Percentiles rank a stretch among this genome's conserved stretches.
Conservation (phyloP, 208 protist species). For the Leishmania martiniquensis region DNA sequence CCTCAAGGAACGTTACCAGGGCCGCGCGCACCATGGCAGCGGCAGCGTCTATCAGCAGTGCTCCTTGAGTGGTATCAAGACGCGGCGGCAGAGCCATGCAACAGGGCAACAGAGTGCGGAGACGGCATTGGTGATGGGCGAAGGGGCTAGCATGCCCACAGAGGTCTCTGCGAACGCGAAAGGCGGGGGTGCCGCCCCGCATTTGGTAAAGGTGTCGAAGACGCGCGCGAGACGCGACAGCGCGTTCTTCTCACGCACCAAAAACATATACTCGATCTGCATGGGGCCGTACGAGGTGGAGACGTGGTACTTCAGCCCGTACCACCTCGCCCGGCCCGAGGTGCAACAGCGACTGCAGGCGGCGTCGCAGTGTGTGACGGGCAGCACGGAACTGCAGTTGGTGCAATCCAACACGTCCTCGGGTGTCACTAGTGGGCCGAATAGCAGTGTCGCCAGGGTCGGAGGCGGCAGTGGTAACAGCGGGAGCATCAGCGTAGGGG, state of each 20-base stretch:
- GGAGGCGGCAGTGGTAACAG: conserved; percentile 12
- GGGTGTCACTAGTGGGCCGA: neutral
- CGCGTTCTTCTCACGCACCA: conserved; percentile 91
- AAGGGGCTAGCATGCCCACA: neutral
- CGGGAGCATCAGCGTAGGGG: neutral
- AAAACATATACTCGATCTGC: conserved; percentile 97
- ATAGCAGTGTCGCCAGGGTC: neutral
- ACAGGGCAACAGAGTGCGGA: conserved; percentile 17
- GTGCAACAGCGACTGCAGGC: conserved; percentile 63
- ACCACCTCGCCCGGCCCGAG: conserved; percentile 86
- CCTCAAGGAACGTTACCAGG: conserved; percentile 71
- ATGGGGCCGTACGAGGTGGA: conserved; percentile 96
- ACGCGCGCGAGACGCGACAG: conserved; percentile 80
- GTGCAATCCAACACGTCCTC: conserved; percentile 13
- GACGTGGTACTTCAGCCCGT: conserved; percentile 98
- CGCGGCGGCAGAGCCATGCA: conserved; percentile 61
- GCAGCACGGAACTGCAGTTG: conserved; percentile 62
- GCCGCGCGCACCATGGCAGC: conserved; percentile 38
- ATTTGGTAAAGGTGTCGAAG: conserved; percentile 73
- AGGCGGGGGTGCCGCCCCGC: conserved; percentile 38
- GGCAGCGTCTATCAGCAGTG: conserved; percentile 36
- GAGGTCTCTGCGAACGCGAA: conserved; percentile 45
- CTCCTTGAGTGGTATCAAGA: conserved; percentile 55
- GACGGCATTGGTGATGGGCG: conserved; percentile 9
- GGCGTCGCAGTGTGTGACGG: conserved; percentile 49